These are phyloP conservation scores for Rhodamnia argentea DNA, from an alignment of 345 rosid species.

Conservation along the genomic window DNA sequence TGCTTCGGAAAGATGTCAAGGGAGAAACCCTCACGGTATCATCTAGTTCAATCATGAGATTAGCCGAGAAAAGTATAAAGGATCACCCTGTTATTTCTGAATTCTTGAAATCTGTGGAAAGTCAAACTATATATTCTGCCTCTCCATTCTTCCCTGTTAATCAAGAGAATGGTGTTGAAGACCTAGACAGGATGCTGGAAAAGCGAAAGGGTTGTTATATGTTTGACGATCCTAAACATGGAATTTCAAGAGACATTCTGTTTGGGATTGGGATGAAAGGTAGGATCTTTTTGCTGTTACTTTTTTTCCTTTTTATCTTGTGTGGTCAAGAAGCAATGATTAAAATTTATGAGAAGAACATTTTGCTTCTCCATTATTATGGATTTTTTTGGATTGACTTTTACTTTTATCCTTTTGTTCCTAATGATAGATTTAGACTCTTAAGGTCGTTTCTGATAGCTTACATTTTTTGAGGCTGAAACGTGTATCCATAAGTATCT, in stretches of 20 bases:
- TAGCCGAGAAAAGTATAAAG: conserved; percentile 1
- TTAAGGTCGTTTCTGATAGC: not conserved
- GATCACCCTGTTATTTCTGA: not conserved
- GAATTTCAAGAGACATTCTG: conserved; percentile 1
- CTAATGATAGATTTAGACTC: not conserved
- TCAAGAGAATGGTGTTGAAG: not conserved
- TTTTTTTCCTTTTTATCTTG: not conserved
- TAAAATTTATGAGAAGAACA: not conserved
- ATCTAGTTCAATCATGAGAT: conserved; percentile 12
- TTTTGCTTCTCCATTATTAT: not conserved
- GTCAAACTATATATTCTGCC: not conserved
- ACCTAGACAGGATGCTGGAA: not conserved
- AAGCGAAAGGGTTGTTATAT: not conserved
- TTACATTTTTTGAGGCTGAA: not conserved
- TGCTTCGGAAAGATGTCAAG: conserved; percentile 1
- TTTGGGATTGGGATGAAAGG: conserved; percentile 1
- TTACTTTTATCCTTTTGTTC: not conserved
- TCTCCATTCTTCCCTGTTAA: not conserved
- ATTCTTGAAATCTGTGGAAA: not conserved
- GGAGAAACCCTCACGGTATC: not conserved
- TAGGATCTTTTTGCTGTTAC: not conserved
- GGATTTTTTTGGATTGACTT: not conserved
- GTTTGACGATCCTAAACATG: not conserved
- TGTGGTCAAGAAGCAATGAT: not conserved
- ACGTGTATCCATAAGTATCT: not conserved